phyloP scores from a whole-genome alignment of 129 eudicot genomes.

The Flaveria robusta region DNA sequence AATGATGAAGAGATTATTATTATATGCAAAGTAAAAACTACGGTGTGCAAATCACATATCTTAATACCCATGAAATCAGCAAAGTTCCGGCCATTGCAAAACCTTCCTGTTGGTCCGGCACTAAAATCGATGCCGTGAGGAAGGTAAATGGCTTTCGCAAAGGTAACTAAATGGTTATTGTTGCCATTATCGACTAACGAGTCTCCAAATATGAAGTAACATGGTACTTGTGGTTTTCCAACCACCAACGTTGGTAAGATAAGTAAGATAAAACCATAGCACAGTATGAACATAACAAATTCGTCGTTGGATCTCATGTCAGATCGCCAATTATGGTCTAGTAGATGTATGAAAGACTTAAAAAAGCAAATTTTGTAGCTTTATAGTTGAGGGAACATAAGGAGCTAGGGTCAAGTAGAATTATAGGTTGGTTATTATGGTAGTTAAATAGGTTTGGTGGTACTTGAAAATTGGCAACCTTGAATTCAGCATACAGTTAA shows the following conservation, averaged over 20 bases:
- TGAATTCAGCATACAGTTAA: conserved; percentile 5
- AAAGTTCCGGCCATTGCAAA: conserved; percentile 41
- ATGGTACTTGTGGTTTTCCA: conserved; percentile 44
- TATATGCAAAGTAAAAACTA: neutral
- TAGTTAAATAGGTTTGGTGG: neutral
- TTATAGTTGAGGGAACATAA: neutral
- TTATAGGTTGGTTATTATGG: too few relatives aligned
- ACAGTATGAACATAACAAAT: conserved; percentile 8
- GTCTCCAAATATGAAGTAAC: conserved; percentile 48
- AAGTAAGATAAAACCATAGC: conserved; percentile 22
- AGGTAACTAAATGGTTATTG: conserved; percentile 37
- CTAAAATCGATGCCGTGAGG: conserved; percentile 45
- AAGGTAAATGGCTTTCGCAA: conserved; percentile 43
- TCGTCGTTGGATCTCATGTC: conserved; percentile 18
- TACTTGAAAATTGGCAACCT: neutral
- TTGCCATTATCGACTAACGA: conserved; percentile 42
- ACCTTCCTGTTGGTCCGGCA: conserved; percentile 46
- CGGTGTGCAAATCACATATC: neutral
- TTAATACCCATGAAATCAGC: conserved; percentile 37
- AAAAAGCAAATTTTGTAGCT: neutral
- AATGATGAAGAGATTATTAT: neutral
- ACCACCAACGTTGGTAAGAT: conserved; percentile 32
- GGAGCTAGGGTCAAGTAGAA: too few relatives aligned
- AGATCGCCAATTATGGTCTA: neutral
- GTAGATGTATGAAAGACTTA: conserved; percentile 1